phyloP scores from a whole-genome alignment of 768 basidiomycete genomes.

The Suillus decipiens region DNA sequence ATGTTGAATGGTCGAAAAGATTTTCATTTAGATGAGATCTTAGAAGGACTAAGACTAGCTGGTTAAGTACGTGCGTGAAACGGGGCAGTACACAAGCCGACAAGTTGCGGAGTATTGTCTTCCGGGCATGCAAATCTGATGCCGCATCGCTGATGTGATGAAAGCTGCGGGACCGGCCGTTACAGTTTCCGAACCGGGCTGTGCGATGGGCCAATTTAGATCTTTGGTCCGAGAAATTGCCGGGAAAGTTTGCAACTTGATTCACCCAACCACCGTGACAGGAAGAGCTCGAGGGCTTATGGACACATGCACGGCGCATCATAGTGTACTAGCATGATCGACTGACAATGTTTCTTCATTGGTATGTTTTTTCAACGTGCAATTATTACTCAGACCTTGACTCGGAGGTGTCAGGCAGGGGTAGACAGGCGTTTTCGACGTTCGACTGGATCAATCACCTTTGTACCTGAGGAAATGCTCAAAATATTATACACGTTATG shows the following conservation, averaged over 20 bases:
- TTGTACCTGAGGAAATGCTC: constrained; percentile 20
- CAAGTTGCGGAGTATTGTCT: background rate
- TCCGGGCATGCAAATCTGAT: background rate
- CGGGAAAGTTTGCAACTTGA: too few species aligned
- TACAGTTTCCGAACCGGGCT: background rate
- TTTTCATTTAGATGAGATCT: background rate
- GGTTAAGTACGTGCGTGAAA: background rate
- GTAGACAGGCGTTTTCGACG: background rate
- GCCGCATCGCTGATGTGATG: too few species aligned
- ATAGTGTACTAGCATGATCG: too few species aligned
- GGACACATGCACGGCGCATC: background rate
- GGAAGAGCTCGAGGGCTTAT: background rate
- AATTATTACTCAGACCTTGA: background rate
- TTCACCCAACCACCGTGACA: background rate
- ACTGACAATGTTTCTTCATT: background rate
- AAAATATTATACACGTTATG: constrained; percentile 55
- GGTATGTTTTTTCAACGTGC: background rate
- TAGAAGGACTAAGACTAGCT: background rate
- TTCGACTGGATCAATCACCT: background rate
- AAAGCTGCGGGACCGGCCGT: background rate
- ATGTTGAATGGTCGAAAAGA: background rate
- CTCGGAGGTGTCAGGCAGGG: background rate
- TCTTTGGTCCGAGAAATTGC: too few species aligned
- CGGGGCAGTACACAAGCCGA: background rate
- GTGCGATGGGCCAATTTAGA: background rate